Evolutionary conservation across 345 rosid genomes (phyloP), one percentile per base, ranked within the genome.

Genomic region (Firmiana major): DNA sequence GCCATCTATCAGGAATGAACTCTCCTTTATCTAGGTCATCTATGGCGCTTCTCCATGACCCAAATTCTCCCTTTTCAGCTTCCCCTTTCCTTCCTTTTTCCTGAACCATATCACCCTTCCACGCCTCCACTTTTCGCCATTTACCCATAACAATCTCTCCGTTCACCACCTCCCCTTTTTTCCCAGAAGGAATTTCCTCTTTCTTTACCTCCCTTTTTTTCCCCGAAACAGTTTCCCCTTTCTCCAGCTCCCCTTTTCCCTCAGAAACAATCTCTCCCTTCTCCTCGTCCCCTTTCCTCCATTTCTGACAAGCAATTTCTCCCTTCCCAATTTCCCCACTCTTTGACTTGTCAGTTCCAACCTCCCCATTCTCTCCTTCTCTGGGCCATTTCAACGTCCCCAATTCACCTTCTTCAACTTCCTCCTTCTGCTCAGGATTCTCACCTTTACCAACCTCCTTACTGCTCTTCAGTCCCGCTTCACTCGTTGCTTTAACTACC

Each of bases 11-110:
- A 15, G 97, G 97, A 80, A 92, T 82, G 86, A 90, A 90, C 82
- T 96, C 98, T 7, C 96, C 97, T 81, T 89, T 93, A 83, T 96
- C 98, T 24, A 90, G 67, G 69, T 92, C 98, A 43, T 94, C 97
- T 81, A 84, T 80, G 59, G 81, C 66, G 64, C 81, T 85, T 84
- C 87, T 84, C 88, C 88, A 85, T 24, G 84, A 82, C 75, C 84
- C 83, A 74, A 79, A 81, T 28, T 89, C 90, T 74, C 90, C 88
- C 80, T 80, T 90, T 57, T 82, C 89, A 77, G 79, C 53, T 73
- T 82, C 90, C 17, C 76, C 86, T 83, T 81, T 82, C 87, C 81
- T 66, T 42, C 77, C 78, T 82, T 84, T 89, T 43, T 85, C 92
- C 9, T 76, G 40, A 1, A 83, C 34, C 7, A 73, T 75, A 66